These are phyloP conservation scores for Brassica juncea DNA, from an alignment of 345 rosid genomes.

Conservation along the genomic window DNA sequence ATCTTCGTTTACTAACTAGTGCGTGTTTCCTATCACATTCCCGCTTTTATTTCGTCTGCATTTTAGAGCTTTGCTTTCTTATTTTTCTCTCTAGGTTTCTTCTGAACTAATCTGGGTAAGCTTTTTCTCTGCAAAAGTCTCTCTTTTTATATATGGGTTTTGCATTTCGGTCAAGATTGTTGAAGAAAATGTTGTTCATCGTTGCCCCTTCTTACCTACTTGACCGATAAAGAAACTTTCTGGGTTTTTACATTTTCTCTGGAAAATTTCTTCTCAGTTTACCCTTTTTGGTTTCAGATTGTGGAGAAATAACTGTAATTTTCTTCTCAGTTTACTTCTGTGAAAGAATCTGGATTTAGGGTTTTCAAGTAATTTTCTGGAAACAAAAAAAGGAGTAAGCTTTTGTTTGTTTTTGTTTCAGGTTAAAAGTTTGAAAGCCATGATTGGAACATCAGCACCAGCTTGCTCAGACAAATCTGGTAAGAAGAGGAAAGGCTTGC, in stretches of 20 bases:
- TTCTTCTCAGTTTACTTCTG: not conserved
- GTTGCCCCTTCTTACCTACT: not conserved
- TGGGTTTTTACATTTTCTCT: not conserved
- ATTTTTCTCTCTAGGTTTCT: not conserved
- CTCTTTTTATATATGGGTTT: conserved; percentile 1
- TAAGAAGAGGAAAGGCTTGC: not conserved
- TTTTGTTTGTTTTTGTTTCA: conserved; percentile 2
- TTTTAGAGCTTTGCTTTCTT: not conserved
- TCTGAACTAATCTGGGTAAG: conserved; percentile 10
- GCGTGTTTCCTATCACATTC: not conserved
- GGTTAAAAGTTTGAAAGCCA: not conserved
- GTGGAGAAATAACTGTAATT: not conserved
- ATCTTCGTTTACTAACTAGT: not conserved
- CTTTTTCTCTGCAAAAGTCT: not conserved
- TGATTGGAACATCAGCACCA: not conserved
- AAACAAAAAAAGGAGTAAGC: not conserved
- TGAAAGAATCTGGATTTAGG: not conserved
- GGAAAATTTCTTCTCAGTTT: not conserved
- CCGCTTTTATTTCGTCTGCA: not conserved
- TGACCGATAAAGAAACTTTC: not conserved
- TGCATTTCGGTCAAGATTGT: not conserved
- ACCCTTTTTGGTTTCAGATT: not conserved
- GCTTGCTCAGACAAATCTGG: not conserved
- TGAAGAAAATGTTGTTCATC: not conserved
- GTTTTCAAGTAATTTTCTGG: not conserved